These are phyloP conservation scores for Aspergillus tanneri DNA, from an alignment of 2,329 filamentous ascomycete species.

Conservation along the genomic window DNA sequence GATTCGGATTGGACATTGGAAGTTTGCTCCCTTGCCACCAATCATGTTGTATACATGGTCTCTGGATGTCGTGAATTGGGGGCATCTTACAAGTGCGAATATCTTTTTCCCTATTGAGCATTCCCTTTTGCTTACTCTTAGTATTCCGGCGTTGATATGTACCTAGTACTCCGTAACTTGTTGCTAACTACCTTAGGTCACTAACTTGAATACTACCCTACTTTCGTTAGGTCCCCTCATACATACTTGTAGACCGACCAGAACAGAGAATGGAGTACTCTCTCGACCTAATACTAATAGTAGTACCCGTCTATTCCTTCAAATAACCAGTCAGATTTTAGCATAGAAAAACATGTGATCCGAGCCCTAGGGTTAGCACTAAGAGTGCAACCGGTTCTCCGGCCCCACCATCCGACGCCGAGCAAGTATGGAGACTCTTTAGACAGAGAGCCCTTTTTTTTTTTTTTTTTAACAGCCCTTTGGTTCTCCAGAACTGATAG, in stretches of 20 bases:
- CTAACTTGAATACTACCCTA: too few species aligned
- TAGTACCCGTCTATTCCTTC: neutral
- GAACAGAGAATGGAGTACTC: too few species aligned
- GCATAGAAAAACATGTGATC: slow-evolving; percentile 21
- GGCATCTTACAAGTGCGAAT: too few species aligned
- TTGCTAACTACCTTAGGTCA: too few species aligned
- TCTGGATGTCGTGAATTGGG: too few species aligned
- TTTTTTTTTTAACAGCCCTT: neutral
- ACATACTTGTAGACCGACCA: too few species aligned
- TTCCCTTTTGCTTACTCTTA: too few species aligned
- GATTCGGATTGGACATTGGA: neutral
- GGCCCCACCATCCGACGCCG: slow-evolving; percentile 34
- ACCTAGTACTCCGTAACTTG: too few species aligned
- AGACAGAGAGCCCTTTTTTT: neutral
- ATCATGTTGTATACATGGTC: neutral
- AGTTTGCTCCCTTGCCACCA: neutral
- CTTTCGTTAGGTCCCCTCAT: too few species aligned
- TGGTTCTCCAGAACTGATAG: neutral
- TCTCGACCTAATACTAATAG: too few species aligned
- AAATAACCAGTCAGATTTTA: slow-evolving; percentile 15
- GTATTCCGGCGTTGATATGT: too few species aligned
- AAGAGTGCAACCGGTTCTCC: slow-evolving; percentile 16
- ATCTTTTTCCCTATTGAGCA: too few species aligned
- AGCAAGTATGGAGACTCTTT: slow-evolving; percentile 12
- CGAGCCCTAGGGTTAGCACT: slow-evolving; percentile 17